These are phyloP conservation scores for Stropharia rugosoannulata DNA, from an alignment of 768 basidiomycete genomes.

Conservation along the genomic window DNA sequence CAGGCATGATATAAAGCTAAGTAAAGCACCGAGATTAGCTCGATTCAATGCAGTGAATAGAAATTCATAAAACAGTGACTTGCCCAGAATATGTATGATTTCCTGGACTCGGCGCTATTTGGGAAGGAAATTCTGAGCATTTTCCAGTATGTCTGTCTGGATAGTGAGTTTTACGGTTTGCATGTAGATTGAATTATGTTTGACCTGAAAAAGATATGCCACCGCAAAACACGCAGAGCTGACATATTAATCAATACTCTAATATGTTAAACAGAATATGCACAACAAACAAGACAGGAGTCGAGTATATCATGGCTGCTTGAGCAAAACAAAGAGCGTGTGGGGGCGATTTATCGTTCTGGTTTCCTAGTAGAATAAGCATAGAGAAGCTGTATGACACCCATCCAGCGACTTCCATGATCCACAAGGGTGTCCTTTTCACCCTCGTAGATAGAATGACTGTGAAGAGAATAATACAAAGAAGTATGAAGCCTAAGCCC, in stretches of 20 bases:
- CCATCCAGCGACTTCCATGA: conserved; percentile 13
- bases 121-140: too few relatives aligned
- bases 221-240: conserved; percentile 1
- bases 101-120: too few relatives aligned
- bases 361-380: conserved; percentile 15
- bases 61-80: too few relatives aligned
- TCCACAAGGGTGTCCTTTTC: conserved; percentile 15
- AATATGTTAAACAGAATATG: not conserved
- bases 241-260: too few relatives aligned
- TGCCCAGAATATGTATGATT: too few relatives aligned
- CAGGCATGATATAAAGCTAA: too few relatives aligned
- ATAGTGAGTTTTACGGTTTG: too few relatives aligned
- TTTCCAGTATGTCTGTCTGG: too few relatives aligned
- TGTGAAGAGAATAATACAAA: conserved; percentile 10
- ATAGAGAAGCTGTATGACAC: conserved; percentile 7
- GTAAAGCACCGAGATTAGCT: too few relatives aligned
- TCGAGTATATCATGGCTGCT: conserved; percentile 14
- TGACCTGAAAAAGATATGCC: not conserved
- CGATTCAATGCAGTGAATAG: too few relatives aligned
- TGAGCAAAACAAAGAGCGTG: conserved; percentile 14
- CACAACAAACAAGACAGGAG: conserved; percentile 12
- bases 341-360: conserved; percentile 6
- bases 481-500: conserved; percentile 8
- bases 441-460: conserved; percentile 10
- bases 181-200: too few relatives aligned